These are phyloP conservation scores for Tylopilus subfusipes DNA, from an alignment of 768 basidiomycete species.

Conservation along the genomic window DNA sequence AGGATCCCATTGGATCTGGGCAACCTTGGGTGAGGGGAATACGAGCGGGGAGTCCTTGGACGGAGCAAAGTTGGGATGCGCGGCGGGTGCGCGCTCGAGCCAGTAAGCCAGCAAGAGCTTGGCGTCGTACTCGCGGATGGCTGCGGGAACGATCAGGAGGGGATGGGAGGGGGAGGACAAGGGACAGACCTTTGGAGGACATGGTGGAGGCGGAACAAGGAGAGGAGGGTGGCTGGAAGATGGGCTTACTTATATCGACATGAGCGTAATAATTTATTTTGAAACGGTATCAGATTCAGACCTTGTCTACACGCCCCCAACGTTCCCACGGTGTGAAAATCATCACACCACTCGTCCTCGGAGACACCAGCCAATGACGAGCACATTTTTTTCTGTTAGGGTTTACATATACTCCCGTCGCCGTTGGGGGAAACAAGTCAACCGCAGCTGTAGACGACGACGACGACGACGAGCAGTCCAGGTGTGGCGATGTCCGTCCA, in stretches of 20 bases:
- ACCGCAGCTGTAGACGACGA: not conserved
- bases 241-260: constrained; percentile 17
- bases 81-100: constrained; percentile 85
- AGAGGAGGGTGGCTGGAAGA: not conserved
- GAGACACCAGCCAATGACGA: not conserved
- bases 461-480: not conserved
- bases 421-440: not conserved
- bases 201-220: constrained; percentile 22
- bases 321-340: constrained; percentile 28
- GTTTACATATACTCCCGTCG: not conserved
- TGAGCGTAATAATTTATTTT: constrained; percentile 14
- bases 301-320: constrained; percentile 27
- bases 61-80: constrained; percentile 58
- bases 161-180: not conserved
- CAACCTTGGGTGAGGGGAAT: constrained; percentile 73
- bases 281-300: constrained; percentile 21
- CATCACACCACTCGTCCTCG: constrained; percentile 1
- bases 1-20: constrained; percentile 85
- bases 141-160: constrained; percentile 31
- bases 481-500: not conserved
- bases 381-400: not conserved
- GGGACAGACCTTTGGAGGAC: constrained; percentile 33
- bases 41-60: constrained; percentile 39
- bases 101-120: constrained; percentile 97
- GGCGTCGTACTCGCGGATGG: constrained; percentile 97